Evolutionary conservation across 441 rosid genomes (phyloP).

Genomic region (Erodium trifolium): DNA sequence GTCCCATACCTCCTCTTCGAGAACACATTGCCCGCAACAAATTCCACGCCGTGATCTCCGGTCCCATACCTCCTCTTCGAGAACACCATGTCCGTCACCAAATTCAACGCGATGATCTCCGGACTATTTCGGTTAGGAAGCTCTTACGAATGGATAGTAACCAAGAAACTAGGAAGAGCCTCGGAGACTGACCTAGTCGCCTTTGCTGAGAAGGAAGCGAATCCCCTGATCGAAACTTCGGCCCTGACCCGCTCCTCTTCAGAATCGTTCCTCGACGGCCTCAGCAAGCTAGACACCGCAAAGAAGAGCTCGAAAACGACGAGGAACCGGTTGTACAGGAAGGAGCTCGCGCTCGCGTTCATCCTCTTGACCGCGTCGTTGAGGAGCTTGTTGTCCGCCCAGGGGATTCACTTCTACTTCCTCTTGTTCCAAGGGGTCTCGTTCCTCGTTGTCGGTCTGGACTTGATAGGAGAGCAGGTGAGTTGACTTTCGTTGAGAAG

Average conservation of each 20-base stretch:
- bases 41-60: constrained; percentile 89
- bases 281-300: constrained; percentile 45
- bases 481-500: constrained; percentile 26
- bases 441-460: constrained; percentile 78
- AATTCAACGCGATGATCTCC: constrained; percentile 88
- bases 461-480: constrained; percentile 87
- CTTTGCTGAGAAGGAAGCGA: constrained; percentile 53
- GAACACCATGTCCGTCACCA: constrained; percentile 94
- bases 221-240: constrained; percentile 31
- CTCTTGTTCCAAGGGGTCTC: constrained; percentile 79
- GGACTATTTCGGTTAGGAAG: constrained; percentile 72
- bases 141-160: constrained; percentile 86
- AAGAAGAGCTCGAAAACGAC: constrained; percentile 40
- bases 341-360: constrained; percentile 69
- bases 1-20: constrained; percentile 85
- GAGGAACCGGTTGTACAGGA: constrained; percentile 66
- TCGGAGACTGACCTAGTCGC: constrained; percentile 81
- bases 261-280: constrained; percentile 62
- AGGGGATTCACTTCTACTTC: constrained; percentile 88
- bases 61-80: constrained; percentile 85
- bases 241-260: constrained; percentile 51
- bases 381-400: constrained; percentile 82
- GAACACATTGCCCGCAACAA: constrained; percentile 93
- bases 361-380: constrained; percentile 63
- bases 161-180: constrained; percentile 82